Evolutionary conservation across 306 rosid species (phyloP).

Genomic region (Citrullus colocynthis): DNA sequence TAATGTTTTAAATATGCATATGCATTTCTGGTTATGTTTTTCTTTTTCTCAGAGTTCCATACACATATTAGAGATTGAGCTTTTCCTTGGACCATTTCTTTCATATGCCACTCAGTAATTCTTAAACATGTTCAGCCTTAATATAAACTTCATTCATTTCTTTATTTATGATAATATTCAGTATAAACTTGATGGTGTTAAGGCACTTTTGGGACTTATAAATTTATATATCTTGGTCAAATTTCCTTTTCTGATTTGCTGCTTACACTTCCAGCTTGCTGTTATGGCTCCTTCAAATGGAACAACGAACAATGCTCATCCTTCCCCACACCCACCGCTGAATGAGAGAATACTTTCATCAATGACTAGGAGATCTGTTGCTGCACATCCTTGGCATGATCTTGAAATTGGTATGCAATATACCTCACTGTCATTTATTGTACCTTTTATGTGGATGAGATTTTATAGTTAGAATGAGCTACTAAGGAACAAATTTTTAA

Average conservation of each 20-base stretch:
- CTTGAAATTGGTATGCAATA: conserved; percentile 72
- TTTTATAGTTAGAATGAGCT: background rate
- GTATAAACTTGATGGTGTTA: background rate
- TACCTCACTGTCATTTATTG: background rate
- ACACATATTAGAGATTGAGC: background rate
- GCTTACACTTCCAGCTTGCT: conserved; percentile 17
- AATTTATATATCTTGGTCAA: background rate
- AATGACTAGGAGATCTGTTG: conserved; percentile 80
- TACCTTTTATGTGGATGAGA: background rate
- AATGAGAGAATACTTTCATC: conserved; percentile 97
- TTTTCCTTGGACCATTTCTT: background rate
- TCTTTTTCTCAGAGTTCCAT: background rate
- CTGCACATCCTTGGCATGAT: conserved; percentile 99
- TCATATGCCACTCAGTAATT: background rate
- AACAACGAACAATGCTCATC: conserved; percentile 33
- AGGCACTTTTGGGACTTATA: background rate
- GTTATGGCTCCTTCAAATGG: conserved; percentile 33
- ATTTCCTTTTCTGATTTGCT: background rate
- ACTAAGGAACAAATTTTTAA: conserved; percentile 4
- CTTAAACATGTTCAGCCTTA: background rate
- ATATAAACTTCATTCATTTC: background rate
- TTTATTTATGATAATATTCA: background rate
- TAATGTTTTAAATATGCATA: background rate
- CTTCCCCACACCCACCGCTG: conserved; percentile 48
- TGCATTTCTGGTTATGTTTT: background rate